These are phyloP conservation scores for maize (Zea mays) DNA, from an alignment of 176 grass and related monocot genomes.

Conservation along the genomic window Zm-B73-REFERENCE-NAM-5.0 NC_050104.1:154027001-154027500, in stretches of 20 bases:
- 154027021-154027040: no score
- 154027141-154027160: no score
- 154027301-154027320: slow-evolving; percentile 25
- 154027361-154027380: slow-evolving; percentile 1
- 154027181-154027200: slow-evolving; percentile 6
- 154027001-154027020: no score
- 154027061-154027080: no score
- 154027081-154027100: no score
- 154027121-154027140: no score
- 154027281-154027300: slow-evolving; percentile 31
- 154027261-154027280: slow-evolving; percentile 32
- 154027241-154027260: slow-evolving; percentile 19
- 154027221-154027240: slow-evolving; percentile 18
- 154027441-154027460: slow-evolving; percentile 17
- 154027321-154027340: slow-evolving; percentile 34
- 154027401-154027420: slow-evolving; percentile 13
- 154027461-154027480: slow-evolving; percentile 35
- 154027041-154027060: no score
- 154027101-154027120: no score
- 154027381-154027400: slow-evolving; percentile 10
- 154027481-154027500: slow-evolving; percentile 41
- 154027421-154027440: slow-evolving; percentile 13
- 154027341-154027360: background rate
- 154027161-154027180: no score
- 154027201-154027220: slow-evolving; percentile 31